Conservation (phyloP, 805 yeast genomes). For the Schwanniomyces sp. region DNA sequence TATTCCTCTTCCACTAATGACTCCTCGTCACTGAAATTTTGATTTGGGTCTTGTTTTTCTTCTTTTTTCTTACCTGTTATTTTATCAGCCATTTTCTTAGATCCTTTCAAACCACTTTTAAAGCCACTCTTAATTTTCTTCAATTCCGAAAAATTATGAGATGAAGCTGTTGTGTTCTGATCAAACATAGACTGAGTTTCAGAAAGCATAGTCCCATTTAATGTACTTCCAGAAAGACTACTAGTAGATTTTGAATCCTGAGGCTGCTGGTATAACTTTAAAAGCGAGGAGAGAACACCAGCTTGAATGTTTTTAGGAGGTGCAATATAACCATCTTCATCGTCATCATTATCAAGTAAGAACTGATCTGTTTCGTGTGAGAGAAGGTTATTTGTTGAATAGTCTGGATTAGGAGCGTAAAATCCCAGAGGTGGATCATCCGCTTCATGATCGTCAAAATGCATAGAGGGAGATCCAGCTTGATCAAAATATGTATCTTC, state of each 20-base stretch:
- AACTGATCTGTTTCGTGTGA: conserved; percentile 27
- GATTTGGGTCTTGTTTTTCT: neutral
- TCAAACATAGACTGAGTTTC: conserved; percentile 17
- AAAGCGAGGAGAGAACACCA: conserved; percentile 80
- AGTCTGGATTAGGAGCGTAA: conserved; percentile 47
- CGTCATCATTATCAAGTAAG: conserved; percentile 31
- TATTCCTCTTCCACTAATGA: conserved; percentile 12
- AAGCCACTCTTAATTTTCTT: conserved; percentile 28
- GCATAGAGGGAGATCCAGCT: neutral
- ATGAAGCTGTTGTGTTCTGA: conserved; percentile 7
- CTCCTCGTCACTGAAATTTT: conserved; percentile 10
- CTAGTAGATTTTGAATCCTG: conserved; percentile 25
- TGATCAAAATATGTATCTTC: neutral
- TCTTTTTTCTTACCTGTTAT: conserved; percentile 6
- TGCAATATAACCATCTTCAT: conserved; percentile 28
- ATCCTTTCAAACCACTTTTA: conserved; percentile 18
- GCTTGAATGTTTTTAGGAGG: conserved; percentile 65
- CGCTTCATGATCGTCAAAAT: neutral
- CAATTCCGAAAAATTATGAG: conserved; percentile 18
- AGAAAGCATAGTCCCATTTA: conserved; percentile 18
- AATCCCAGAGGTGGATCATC: conserved; percentile 10
- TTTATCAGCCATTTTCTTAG: conserved; percentile 20
- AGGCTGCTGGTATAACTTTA: conserved; percentile 64
- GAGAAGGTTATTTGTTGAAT: conserved; percentile 27
- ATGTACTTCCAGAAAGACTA: conserved; percentile 18